A percentile compares a stretch with the other conserved stretches of the same genome.
phyloP scores from a whole-genome alignment of 768 basidiomycete species.

The Coprinopsis sp. region DNA sequence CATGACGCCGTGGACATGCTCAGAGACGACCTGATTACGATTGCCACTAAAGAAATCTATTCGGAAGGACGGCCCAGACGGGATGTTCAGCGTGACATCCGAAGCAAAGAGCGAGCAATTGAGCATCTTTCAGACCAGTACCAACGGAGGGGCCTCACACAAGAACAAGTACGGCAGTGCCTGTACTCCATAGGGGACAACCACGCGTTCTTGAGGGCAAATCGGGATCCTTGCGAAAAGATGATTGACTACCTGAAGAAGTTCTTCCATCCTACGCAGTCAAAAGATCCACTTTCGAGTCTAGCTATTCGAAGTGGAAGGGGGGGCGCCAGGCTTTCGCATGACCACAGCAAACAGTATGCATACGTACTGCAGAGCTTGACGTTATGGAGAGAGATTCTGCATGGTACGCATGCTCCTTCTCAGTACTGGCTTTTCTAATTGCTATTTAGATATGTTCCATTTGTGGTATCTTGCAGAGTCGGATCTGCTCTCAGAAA shows the following conservation, averaged over 20 bases:
- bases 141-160: constrained; percentile 49
- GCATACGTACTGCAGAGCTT: constrained; percentile 83
- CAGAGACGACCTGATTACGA: constrained; percentile 67
- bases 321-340: constrained; percentile 75
- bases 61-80: constrained; percentile 66
- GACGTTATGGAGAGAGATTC: constrained; percentile 81
- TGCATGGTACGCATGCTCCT: constrained; percentile 54
- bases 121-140: constrained; percentile 68
- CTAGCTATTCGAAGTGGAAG: constrained; percentile 79
- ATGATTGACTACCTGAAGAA: constrained; percentile 76
- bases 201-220: constrained; percentile 80
- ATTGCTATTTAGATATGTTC: constrained; percentile 66
- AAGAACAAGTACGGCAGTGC: constrained; percentile 71
- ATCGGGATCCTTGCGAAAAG: constrained; percentile 83
- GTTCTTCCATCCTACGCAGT: constrained; percentile 71
- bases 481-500: constrained; percentile 75
- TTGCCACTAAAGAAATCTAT: constrained; percentile 81
- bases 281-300: constrained; percentile 58
- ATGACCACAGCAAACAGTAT: constrained; percentile 82
- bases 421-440: background rate
- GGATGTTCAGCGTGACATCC: constrained; percentile 83
- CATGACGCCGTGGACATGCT: constrained; percentile 63
- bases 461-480: constrained; percentile 80
- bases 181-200: constrained; percentile 89
- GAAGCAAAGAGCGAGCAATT: constrained; percentile 78